phyloP scores from a whole-genome alignment of 2,329 filamentous ascomycete species.

The Aquanectria penicillioides region DNA sequence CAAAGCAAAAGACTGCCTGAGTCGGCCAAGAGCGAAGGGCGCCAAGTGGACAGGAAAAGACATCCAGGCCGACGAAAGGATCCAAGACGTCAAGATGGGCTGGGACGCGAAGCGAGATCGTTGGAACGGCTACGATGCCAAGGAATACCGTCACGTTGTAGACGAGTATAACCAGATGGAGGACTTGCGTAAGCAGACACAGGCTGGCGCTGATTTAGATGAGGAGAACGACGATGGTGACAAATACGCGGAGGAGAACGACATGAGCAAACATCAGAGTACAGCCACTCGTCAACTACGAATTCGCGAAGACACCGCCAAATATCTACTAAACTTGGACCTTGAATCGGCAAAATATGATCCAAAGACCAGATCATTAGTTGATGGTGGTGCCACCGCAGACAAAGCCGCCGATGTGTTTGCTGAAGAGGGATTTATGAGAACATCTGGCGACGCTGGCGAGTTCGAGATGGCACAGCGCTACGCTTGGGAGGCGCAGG shows the following conservation, averaged over 20 bases:
- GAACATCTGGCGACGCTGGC: constrained; percentile 87
- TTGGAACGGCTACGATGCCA: constrained; percentile 97
- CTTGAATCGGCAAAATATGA: constrained; percentile 98
- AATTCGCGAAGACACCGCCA: constrained; percentile 95
- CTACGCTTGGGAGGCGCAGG: constrained; percentile 96
- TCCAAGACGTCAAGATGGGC: constrained; percentile 86
- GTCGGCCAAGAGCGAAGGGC: constrained; percentile 86
- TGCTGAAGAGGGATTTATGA: constrained; percentile 92
- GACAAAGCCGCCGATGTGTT: constrained; percentile 85
- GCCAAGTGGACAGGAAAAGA: constrained; percentile 93
- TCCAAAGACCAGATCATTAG: constrained; percentile 92
- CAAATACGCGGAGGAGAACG: constrained; percentile 92
- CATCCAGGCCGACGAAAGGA: constrained; percentile 90
- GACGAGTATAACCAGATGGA: constrained; percentile 91
- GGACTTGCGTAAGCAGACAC: constrained; percentile 69
- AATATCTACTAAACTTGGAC: constrained; percentile 94
- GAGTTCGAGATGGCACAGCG: constrained; percentile 91
- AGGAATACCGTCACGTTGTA: constrained; percentile 86
- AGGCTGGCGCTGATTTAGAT: constrained; percentile 59
- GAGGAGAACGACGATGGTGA: constrained; percentile 68
- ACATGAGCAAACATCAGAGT: constrained; percentile 94
- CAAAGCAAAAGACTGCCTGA: constrained; percentile 93
- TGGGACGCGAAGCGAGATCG: constrained; percentile 98
- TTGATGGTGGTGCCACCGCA: constrained; percentile 82
- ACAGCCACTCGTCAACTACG: constrained; percentile 91